Percentiles rank a stretch among this genome's conserved stretches.
Conservation (phyloP, 2,329 filamentous ascomycete genomes). For the Aspergillus viridinutans region DNA sequence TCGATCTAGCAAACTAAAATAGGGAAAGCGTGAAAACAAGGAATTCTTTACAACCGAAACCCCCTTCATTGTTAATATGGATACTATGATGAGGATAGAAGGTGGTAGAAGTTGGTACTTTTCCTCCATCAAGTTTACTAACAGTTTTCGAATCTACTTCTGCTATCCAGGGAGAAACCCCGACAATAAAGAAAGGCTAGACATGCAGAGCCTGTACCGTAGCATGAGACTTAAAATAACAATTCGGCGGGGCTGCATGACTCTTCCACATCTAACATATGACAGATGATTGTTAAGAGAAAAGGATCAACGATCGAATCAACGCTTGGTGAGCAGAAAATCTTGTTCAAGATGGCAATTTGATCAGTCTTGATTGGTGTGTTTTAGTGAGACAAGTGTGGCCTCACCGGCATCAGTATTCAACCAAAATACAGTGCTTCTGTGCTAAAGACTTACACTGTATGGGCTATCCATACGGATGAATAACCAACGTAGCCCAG, state of each 20-base stretch:
- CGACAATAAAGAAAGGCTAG: neutral
- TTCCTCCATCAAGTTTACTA: neutral
- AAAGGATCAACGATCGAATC: neutral
- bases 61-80: neutral
- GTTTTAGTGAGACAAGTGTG: neutral
- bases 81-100: neutral
- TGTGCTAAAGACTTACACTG: too few relatives aligned
- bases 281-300: neutral
- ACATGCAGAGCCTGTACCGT: neutral
- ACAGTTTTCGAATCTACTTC: neutral
- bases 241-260: neutral
- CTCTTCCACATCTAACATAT: neutral
- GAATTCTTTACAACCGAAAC: neutral
- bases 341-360: neutral
- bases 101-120: neutral
- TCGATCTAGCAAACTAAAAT: neutral
- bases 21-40: neutral
- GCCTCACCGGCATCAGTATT: neutral
- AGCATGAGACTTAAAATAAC: neutral
- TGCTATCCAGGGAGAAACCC: neutral
- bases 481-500: neutral
- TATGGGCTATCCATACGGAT: neutral
- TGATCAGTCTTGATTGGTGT: neutral
- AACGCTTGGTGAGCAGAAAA: neutral
- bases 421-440: too few relatives aligned